Base-by-base conservation (phyloP, 768 basidiomycete species). In the Suillus subalutaceus region DNA sequence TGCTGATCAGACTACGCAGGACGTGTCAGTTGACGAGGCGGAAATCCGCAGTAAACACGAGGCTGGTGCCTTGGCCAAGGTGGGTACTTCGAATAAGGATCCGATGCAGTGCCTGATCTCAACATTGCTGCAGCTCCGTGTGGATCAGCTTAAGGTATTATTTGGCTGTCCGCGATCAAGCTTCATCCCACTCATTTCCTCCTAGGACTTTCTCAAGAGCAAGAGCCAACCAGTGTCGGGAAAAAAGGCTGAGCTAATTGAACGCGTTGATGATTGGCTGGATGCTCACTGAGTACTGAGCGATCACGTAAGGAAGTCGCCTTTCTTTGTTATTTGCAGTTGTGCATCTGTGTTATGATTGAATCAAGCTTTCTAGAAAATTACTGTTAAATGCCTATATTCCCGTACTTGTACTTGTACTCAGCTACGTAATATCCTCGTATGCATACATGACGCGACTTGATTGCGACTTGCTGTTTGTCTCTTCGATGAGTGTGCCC, bases 111-210 rank as follows among this genome's bases (percentile, higher is more conserved):
- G 16, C 30, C 23, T 32, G 20, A 44, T 56, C 15, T 10, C n/a
- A 40, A 41, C 18, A 66, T 68, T 40, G 30, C 65, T 68, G 64
- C 72, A 94, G 92, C 81, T 93, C 68, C 87, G 86, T 20, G 89
- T 92, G 67, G 90, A 91, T 76, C 90, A 92, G 71, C 81, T 94
- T 58, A 93, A 91, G 85, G 91, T 90, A 67, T 65, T 82, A 67
- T n/a, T 8, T 58, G 44, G 48, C 0, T 64, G 52, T 68, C 6
- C 41, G 41, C 43, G 48, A 58, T 53, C 52, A 50, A 65, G 55
- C 53, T 67, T 44, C 50, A 40, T 43, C 58, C 43, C 64, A 62
- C 62, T 58, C 62, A 69, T 67, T 66, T 50, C 57, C 58, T 46
- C 48, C 52, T 71, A 92, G 90, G 88, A 89, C n/a, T 91, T 93